A percentile compares a stretch with the other conserved stretches of the same genome.
Evolutionary conservation across 495 filamentous ascomycete species (phyloP).

Genomic region (Penicillium canescens): DNA sequence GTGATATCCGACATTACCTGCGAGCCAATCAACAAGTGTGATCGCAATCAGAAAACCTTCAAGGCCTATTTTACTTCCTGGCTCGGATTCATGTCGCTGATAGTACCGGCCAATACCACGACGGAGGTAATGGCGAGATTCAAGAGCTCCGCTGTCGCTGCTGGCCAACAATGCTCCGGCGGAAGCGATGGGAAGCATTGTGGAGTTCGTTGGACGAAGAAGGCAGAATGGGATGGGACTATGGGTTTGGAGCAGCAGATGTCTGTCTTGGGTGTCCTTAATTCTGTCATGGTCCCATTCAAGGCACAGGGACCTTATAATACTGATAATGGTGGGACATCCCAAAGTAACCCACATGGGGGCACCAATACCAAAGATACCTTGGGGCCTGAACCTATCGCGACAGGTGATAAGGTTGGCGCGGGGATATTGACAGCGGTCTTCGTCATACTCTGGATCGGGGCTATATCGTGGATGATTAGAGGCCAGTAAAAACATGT

Average conservation of each 20-base stretch:
- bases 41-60: constrained; percentile 67
- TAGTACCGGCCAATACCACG: constrained; percentile 1
- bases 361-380: constrained; percentile 31
- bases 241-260: constrained; percentile 56
- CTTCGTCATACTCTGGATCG: constrained; percentile 51
- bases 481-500: not conserved
- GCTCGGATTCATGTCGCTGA: constrained; percentile 60
- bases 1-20: constrained; percentile 58
- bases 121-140: constrained; percentile 1
- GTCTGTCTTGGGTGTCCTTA: constrained; percentile 54
- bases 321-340: constrained; percentile 58
- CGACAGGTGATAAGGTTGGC: constrained; percentile 55
- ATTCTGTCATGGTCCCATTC: constrained; percentile 46
- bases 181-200: constrained; percentile 47
- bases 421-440: constrained; percentile 62
- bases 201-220: constrained; percentile 49
- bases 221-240: constrained; percentile 40
- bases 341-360: constrained; percentile 54
- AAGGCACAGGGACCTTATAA: constrained; percentile 50
- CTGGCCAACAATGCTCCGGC: constrained; percentile 59
- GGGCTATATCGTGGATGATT: constrained; percentile 38
- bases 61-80: constrained; percentile 71
- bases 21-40: constrained; percentile 61
- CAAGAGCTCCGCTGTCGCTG: constrained; percentile 52
- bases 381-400: constrained; percentile 36